phyloP scores from a whole-genome alignment of 2,329 filamentous ascomycete genomes.

The Xylariaceae sp. region DNA sequence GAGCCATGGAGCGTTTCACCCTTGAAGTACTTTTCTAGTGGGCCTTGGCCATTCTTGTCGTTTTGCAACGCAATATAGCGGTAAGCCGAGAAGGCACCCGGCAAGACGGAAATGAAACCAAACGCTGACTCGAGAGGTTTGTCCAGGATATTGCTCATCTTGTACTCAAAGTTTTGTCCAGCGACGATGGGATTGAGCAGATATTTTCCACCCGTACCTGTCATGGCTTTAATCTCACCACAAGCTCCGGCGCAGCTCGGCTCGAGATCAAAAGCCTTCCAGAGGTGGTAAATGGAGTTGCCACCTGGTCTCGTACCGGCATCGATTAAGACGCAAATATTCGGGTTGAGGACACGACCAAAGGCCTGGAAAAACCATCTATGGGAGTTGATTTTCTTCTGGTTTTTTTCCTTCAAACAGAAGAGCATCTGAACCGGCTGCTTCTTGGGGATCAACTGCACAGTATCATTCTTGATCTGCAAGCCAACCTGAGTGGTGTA shows the following conservation, averaged over 20 bases:
- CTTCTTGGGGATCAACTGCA: constrained; percentile 76
- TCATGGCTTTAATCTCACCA: constrained; percentile 96
- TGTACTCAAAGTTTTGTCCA: constrained; percentile 99
- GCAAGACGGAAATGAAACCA: constrained; percentile 95
- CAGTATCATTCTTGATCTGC: constrained; percentile 84
- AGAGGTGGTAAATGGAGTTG: constrained; percentile 94
- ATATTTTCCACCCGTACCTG: constrained; percentile 77
- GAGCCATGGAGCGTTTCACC: constrained; percentile 95
- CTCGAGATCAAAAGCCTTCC: constrained; percentile 97
- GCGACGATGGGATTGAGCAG: constrained; percentile 92
- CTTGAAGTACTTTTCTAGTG: constrained; percentile 97
- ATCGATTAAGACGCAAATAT: constrained; percentile 94
- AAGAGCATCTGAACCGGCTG: constrained; percentile 96
- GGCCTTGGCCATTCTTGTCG: constrained; percentile 90
- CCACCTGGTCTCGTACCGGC: constrained; percentile 92
- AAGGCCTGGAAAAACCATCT: constrained; percentile 99
- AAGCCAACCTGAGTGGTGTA: constrained; percentile 85
- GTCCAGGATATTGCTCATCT: constrained; percentile 98
- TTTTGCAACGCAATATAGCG: constrained; percentile 95
- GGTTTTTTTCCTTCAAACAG: constrained; percentile 98
- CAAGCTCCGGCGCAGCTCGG: constrained; percentile 97
- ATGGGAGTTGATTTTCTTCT: constrained; percentile 99
- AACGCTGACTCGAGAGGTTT: constrained; percentile 97
- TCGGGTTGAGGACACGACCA: constrained; percentile 84
- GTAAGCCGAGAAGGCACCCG: constrained; percentile 91